phyloP scores from a whole-genome alignment of 106 monocot species.

The Hemerocallis citrina region DNA sequence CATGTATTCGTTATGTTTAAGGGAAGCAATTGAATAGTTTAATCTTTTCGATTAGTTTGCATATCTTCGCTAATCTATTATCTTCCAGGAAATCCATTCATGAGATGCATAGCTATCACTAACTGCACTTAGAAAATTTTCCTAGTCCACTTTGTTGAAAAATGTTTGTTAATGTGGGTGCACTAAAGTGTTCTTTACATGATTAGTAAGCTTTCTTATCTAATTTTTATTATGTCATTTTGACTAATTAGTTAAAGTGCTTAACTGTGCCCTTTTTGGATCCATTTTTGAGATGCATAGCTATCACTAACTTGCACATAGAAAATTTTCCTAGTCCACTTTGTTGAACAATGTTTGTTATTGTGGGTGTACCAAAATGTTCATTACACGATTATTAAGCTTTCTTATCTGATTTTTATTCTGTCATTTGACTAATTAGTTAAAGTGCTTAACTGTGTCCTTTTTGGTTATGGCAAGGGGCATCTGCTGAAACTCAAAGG shows the following conservation, averaged over 20 bases:
- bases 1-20: neutral
- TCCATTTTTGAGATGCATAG: neutral
- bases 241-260: too few relatives aligned
- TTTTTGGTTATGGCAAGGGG: constrained; percentile 44
- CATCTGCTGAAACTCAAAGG: constrained; percentile 92
- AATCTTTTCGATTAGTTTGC: neutral
- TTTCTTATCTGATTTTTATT: too few relatives aligned
- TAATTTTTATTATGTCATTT: too few relatives aligned
- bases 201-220: too few relatives aligned
- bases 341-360: neutral
- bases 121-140: neutral
- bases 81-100: neutral
- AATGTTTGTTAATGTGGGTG: too few relatives aligned
- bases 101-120: neutral
- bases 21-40: neutral
- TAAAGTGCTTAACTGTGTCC: neutral
- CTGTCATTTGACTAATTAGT: too few relatives aligned
- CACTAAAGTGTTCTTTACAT: too few relatives aligned
- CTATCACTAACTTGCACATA: neutral
- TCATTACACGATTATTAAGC: too few relatives aligned
- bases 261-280: too few relatives aligned
- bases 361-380: too few relatives aligned
- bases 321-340: neutral
- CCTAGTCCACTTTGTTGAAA: neutral
- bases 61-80: neutral